Evolutionary conservation across 2,329 filamentous ascomycete species (phyloP), one percentile per base, ranked within the genome.

Genomic region (Neonectria neomacrospora): DNA sequence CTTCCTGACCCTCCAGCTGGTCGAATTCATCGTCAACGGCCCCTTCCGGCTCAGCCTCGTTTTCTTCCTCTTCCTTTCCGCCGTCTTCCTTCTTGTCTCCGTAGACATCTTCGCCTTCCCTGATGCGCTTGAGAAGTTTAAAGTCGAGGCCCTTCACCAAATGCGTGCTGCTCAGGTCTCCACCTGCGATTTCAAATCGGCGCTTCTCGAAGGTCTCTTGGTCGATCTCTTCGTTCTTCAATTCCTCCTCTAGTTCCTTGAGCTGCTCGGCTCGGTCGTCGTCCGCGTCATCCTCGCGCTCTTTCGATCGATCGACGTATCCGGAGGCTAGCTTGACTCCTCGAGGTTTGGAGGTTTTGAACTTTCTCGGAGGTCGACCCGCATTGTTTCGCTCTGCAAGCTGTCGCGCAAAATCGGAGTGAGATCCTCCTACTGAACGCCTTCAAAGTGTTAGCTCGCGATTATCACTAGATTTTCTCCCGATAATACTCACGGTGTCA

Each of bases 101-200:
- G 68, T 83, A 85, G 1, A 93, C 84, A 77, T 94, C 81, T 76
- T 94, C 91, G 42, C 91, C 92, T 58, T 84, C 85, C 64, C 86
- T 85, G 63, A 91, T 85, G 68, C 89, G 84, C 76, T 91, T 87
- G 28, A 94, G 81, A 12, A 98, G 81, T 76, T 91, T 91, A 76
- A 93, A 91, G 78, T 99, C 96, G 53, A 99, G 80, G 0, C 96
- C 96, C 75, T 97, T 98, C 51, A 98, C 90, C 68, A 97, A 80
- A 82, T 97, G 93, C 14, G 94, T 97, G 71, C 89, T 93, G 14
- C 82, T 82, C 22, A 94, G 79, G 76, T 97, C 91, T 8, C 94
- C 95, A 3, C 94, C 94, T 1, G 93, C 87, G 58, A 97, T 93
- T 70, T 96, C 87, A 66, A 87, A 86, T 34, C 91, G 84, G 42